A percentile compares a stretch with the other conserved stretches of the same genome.
phyloP scores from a whole-genome alignment of 2,329 filamentous ascomycete species.

The Diaporthe destruens region DNA sequence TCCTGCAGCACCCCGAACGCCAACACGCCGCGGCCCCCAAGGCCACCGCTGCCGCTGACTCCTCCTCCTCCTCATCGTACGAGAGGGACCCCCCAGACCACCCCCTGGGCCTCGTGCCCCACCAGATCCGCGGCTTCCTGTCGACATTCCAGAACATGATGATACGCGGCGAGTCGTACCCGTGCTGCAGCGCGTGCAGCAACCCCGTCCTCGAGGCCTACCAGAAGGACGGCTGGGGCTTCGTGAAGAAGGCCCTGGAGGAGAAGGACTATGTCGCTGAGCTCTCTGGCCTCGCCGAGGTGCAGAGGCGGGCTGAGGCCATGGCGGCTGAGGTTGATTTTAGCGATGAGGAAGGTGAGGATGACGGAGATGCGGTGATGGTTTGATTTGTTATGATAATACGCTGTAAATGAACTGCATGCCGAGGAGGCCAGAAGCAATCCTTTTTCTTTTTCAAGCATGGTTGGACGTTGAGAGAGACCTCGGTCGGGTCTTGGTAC shows the following conservation, averaged over 20 bases:
- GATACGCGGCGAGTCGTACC: conserved; percentile 80
- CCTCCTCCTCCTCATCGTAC: conserved; percentile 55
- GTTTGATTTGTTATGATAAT: conserved; percentile 52
- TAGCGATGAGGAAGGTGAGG: conserved; percentile 65
- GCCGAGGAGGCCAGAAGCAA: not conserved
- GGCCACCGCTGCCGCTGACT: conserved; percentile 48
- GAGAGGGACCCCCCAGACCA: conserved; percentile 70
- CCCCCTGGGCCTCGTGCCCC: conserved; percentile 78
- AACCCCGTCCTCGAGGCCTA: conserved; percentile 77
- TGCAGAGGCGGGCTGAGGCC: conserved; percentile 71
- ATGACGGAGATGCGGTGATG: conserved; percentile 68
- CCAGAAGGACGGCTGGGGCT: conserved; percentile 77
- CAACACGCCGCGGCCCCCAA: conserved; percentile 70
- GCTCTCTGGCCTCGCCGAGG: conserved; percentile 78
- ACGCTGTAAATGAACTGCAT: not conserved
- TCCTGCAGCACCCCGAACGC: conserved; percentile 88
- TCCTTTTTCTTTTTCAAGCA: not conserved
- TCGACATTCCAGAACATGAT: conserved; percentile 80
- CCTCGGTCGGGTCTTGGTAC: conserved; percentile 6
- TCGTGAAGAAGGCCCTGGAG: conserved; percentile 79
- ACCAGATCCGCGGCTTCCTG: conserved; percentile 84
- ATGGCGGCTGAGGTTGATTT: conserved; percentile 69
- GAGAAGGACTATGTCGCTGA: conserved; percentile 85
- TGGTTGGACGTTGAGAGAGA: not conserved
- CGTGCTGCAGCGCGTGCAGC: conserved; percentile 85